Percentiles rank a stretch among this genome's conserved stretches.
These are phyloP conservation scores for Chrysoporthe austroafricana DNA, from an alignment of 2,329 filamentous ascomycete genomes.

Conservation along the genomic window DNA sequence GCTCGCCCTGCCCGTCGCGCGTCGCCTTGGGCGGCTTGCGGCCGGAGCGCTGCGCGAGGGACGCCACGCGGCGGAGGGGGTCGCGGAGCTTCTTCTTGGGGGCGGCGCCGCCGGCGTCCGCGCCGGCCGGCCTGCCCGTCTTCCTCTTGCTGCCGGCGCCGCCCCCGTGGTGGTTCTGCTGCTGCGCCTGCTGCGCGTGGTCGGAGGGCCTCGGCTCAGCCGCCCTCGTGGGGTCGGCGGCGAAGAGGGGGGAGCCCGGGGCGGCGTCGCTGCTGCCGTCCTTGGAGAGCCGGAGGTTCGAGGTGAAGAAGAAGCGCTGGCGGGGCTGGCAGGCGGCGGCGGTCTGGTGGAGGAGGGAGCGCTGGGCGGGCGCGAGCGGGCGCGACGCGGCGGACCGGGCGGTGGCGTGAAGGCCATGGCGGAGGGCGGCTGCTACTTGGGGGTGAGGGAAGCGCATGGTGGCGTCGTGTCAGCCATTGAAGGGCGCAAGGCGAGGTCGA, in stretches of 20 bases:
- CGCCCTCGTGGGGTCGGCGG: not conserved
- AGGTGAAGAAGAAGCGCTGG: constrained; percentile 68
- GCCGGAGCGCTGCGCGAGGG: constrained; percentile 73
- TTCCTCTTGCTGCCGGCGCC: constrained; percentile 19
- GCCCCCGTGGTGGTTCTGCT: constrained; percentile 12
- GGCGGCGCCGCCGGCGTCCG: constrained; percentile 17
- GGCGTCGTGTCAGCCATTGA: constrained; percentile 24
- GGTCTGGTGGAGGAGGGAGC: constrained; percentile 51
- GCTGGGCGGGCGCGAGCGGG: constrained; percentile 32
- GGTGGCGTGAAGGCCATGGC: constrained; percentile 34
- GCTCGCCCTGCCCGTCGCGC: constrained; percentile 33
- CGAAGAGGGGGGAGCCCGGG: not conserved
- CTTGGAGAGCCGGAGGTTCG: constrained; percentile 59
- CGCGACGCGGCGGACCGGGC: constrained; percentile 32
- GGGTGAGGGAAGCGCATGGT: constrained; percentile 27
- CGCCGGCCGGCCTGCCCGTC: constrained; percentile 21
- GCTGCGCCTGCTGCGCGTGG: constrained; percentile 9
- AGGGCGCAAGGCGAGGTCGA: not conserved
- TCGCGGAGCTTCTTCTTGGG: constrained; percentile 74
- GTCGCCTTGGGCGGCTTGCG: constrained; percentile 46
- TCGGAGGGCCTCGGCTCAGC: not conserved
- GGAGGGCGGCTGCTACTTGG: constrained; percentile 25
- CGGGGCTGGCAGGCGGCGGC: constrained; percentile 50
- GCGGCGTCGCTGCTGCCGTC: constrained; percentile 34
- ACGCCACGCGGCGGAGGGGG: constrained; percentile 81